phyloP scores from a whole-genome alignment of 257 asterid genomes.

The Knoxia roxburghii region DNA sequence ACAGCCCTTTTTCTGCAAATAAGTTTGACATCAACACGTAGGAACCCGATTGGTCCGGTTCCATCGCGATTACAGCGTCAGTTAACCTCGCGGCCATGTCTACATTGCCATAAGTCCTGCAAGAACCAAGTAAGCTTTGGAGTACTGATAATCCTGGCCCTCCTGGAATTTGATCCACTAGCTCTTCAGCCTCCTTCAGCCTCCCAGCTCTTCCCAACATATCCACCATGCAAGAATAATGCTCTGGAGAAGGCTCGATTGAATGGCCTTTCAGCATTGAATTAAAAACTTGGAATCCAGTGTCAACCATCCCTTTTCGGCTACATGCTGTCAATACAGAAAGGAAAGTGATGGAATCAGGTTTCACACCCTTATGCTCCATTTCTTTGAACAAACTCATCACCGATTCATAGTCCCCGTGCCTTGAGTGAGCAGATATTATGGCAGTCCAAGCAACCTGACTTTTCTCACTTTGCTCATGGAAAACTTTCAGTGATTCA shows the following conservation, averaged over 20 bases:
- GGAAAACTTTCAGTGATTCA: constrained; percentile 59
- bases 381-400: constrained; percentile 60
- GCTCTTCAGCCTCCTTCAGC: constrained; percentile 69
- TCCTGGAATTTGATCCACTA: constrained; percentile 59
- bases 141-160: constrained; percentile 75
- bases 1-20: constrained; percentile 89
- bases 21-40: constrained; percentile 84
- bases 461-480: constrained; percentile 41
- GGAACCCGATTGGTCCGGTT: constrained; percentile 70
- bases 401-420: constrained; percentile 71
- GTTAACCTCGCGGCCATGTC: constrained; percentile 64
- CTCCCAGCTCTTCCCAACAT: constrained; percentile 89
- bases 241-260: constrained; percentile 64
- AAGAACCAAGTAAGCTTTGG: constrained; percentile 79
- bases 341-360: constrained; percentile 81
- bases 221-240: constrained; percentile 74
- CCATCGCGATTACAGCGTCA: constrained; percentile 53
- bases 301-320: constrained; percentile 67
- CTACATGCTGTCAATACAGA: constrained; percentile 80
- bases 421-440: constrained; percentile 80
- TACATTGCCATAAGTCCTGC: constrained; percentile 64
- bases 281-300: constrained; percentile 50
- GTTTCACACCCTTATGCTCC: constrained; percentile 50
- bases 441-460: constrained; percentile 88
- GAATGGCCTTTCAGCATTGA: constrained; percentile 51